Evolutionary conservation across 306 rosid species (phyloP).

Genomic region (Vigna hirtella): DNA sequence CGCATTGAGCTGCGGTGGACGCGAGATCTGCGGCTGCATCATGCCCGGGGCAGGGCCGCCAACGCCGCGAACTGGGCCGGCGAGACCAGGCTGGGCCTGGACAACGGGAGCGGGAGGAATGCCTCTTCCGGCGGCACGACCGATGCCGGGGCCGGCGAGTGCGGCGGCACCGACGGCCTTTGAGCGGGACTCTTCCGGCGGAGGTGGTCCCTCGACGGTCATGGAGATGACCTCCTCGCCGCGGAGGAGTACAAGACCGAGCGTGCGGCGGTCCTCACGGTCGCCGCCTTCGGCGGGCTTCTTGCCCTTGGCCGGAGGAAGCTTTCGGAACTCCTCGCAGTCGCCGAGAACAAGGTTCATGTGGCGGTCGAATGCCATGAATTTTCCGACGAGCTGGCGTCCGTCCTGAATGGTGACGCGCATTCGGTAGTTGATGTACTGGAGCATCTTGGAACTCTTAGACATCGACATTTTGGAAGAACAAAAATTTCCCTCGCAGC

Average conservation of each 20-base stretch:
- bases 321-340: slow-evolving; percentile 98
- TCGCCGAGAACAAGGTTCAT: slow-evolving; percentile 98
- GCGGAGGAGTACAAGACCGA: slow-evolving; percentile 95
- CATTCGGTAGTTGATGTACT: slow-evolving; percentile 92
- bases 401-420: slow-evolving; percentile 97
- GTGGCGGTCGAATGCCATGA: slow-evolving; percentile 99
- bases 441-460: slow-evolving; percentile 99
- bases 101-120: slow-evolving; percentile 75
- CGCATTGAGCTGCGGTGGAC: slow-evolving; percentile 72
- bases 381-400: slow-evolving; percentile 93
- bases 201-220: slow-evolving; percentile 99
- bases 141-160: slow-evolving; percentile 86
- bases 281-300: slow-evolving; percentile 66
- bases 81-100: slow-evolving; percentile 93
- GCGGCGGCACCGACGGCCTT: slow-evolving; percentile 86
- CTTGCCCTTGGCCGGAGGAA: slow-evolving; percentile 89
- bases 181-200: slow-evolving; percentile 91
- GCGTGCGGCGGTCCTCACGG: slow-evolving; percentile 96
- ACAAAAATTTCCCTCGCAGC: background rate
- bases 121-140: slow-evolving; percentile 90
- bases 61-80: slow-evolving; percentile 93
- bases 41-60: slow-evolving; percentile 97
- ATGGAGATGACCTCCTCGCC: slow-evolving; percentile 99
- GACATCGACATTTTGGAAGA: slow-evolving; percentile 88
- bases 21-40: slow-evolving; percentile 99